These are phyloP conservation scores for Cylindricascospora bacillispora DNA, from an alignment of 1,139 yeast genomes.

Conservation along the genomic window DNA sequence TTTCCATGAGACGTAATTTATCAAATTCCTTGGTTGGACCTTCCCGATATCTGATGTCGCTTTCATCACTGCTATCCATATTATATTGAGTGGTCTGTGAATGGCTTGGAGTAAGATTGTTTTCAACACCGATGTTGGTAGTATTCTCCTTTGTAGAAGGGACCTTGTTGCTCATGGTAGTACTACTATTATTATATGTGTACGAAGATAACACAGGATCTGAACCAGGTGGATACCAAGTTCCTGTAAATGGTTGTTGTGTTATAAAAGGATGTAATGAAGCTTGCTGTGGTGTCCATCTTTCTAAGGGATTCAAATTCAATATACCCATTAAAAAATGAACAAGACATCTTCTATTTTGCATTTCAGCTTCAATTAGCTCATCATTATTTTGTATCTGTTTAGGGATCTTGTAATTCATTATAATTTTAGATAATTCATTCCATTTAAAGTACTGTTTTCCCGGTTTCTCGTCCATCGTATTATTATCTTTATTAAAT, in stretches of 20 bases:
- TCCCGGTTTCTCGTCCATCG: constrained; percentile 65
- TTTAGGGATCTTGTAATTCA: constrained; percentile 63
- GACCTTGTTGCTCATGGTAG: no score
- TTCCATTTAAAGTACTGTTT: constrained; percentile 74
- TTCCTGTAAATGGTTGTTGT: constrained; percentile 32
- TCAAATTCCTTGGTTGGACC: constrained; percentile 12
- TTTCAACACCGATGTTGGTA: no score
- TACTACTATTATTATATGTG: no score
- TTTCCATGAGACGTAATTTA: constrained; percentile 9
- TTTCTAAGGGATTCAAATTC: constrained; percentile 78
- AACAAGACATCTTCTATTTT: constrained; percentile 55
- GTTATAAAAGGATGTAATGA: constrained; percentile 81
- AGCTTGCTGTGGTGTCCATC: constrained; percentile 97
- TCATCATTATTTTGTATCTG: constrained; percentile 53
- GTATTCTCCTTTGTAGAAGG: no score
- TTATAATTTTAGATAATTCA: constrained; percentile 59
- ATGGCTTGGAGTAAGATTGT: no score
- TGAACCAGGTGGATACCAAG: constrained; percentile 37
- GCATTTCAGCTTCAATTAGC: constrained; percentile 56
- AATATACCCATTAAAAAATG: constrained; percentile 72
- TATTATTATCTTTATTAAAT: constrained; percentile 42
- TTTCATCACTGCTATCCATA: no score
- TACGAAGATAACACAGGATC: no score
- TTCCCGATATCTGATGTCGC: constrained; percentile 8
- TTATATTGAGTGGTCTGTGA: no score